Conservation (phyloP, 1,284 basidiomycete genomes). For the Porogramme epimiltina region DNA sequence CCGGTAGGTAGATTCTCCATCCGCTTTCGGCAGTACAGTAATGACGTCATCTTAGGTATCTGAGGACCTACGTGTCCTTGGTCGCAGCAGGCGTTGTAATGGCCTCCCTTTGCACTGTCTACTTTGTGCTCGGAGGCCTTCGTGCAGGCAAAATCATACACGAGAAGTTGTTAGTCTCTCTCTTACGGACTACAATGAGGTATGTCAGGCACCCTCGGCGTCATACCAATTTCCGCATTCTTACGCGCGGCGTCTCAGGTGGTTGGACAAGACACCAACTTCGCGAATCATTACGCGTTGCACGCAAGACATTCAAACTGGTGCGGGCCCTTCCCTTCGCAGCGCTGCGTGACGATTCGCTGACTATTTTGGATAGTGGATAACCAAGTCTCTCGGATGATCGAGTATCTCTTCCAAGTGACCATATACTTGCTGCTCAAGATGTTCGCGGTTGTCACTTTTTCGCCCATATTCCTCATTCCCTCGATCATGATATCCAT, state of each 20-base stretch:
- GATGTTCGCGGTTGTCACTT: constrained; percentile 40
- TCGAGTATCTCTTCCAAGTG: constrained; percentile 28
- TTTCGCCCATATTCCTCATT: constrained; percentile 44
- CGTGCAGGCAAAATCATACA: constrained; percentile 63
- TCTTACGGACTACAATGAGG: constrained; percentile 55
- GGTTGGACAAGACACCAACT: constrained; percentile 60
- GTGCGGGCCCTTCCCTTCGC: constrained; percentile 16
- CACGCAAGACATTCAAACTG: constrained; percentile 55
- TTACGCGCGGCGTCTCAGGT: too few relatives aligned
- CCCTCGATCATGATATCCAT: constrained; percentile 42
- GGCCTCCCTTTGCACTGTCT: constrained; percentile 16
- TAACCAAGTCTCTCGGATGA: background rate
- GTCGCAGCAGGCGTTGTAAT: background rate
- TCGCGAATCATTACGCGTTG: constrained; percentile 60
- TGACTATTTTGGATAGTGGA: constrained; percentile 12
- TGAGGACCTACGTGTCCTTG: background rate
- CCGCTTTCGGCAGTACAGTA: background rate
- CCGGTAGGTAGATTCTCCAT: background rate
- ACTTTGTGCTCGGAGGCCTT: constrained; percentile 43
- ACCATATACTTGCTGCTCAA: constrained; percentile 38
- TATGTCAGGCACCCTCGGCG: too few relatives aligned
- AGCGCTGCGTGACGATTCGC: too few relatives aligned
- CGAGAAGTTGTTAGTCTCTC: constrained; percentile 49
- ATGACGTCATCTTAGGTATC: background rate
- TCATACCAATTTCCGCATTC: too few relatives aligned